phyloP scores from a whole-genome alignment of 2,329 filamentous ascomycete species.

The Pseudocercospora cruenta region DNA sequence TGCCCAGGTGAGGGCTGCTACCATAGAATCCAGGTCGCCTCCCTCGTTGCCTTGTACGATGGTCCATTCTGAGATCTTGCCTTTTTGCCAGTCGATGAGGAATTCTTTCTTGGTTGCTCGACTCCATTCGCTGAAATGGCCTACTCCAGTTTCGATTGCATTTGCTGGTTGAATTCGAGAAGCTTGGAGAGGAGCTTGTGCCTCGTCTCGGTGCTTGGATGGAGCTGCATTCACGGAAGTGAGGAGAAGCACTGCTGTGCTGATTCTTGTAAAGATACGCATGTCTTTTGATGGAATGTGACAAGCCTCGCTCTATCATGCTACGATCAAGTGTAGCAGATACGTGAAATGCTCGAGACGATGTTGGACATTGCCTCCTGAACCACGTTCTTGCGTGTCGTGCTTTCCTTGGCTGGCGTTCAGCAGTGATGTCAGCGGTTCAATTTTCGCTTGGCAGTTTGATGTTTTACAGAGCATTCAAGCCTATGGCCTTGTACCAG shows the following conservation, averaged over 20 bases:
- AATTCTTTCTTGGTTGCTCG: constrained; percentile 52
- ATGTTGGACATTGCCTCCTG: not conserved
- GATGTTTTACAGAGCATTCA: no score
- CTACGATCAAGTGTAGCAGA: not conserved
- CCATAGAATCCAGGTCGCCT: constrained; percentile 51
- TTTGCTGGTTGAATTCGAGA: constrained; percentile 19
- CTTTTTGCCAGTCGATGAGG: constrained; percentile 52
- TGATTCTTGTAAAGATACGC: not conserved
- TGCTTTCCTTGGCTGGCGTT: not conserved
- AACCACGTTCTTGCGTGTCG: constrained; percentile 1
- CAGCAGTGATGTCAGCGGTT: not conserved
- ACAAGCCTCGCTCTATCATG: not conserved
- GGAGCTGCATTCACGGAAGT: not conserved
- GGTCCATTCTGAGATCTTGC: constrained; percentile 48
- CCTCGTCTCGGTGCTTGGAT: not conserved
- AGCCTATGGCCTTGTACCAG: no score
- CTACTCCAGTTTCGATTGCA: constrained; percentile 48
- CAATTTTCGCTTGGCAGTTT: not conserved
- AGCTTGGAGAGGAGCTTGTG: constrained; percentile 13
- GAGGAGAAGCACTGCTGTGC: not conserved
- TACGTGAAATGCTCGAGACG: not conserved
- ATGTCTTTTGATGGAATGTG: not conserved
- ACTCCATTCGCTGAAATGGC: constrained; percentile 55
- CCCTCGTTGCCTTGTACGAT: constrained; percentile 54
- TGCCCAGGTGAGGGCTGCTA: constrained; percentile 52